Conservation (phyloP, 2,329 filamentous ascomycete species). For the Kalmusia sp. region DNA sequence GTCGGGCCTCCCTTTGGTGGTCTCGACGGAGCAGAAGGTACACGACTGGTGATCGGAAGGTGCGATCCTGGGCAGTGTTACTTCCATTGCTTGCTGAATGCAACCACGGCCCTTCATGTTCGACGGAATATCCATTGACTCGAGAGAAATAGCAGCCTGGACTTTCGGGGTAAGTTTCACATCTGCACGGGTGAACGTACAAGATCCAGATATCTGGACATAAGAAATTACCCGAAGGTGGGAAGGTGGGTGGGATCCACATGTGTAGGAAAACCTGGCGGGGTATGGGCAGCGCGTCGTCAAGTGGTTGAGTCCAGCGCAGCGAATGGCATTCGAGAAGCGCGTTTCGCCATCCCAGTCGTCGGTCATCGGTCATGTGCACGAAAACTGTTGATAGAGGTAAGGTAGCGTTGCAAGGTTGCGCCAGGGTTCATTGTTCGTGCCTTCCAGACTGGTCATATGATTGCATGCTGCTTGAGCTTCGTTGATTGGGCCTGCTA, state of each 20-base stretch:
- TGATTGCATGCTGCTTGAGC: constrained; percentile 27
- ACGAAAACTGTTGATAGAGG: constrained; percentile 17
- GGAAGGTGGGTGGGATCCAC: constrained; percentile 9
- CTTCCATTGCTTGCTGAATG: neutral
- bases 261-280: constrained; percentile 25
- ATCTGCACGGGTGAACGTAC: neutral
- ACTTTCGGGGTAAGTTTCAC: neutral
- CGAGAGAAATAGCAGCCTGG: neutral
- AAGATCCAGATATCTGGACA: constrained; percentile 2
- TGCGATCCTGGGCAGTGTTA: neutral
- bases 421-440: constrained; percentile 23
- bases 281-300: constrained; percentile 30
- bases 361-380: constrained; percentile 35
- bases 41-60: too few relatives aligned
- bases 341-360: constrained; percentile 11
- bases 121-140: neutral
- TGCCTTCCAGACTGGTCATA: constrained; percentile 35
- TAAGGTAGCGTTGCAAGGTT: constrained; percentile 19
- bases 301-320: constrained; percentile 18
- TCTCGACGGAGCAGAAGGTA: too few relatives aligned
- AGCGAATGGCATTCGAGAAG: constrained; percentile 32
- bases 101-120: neutral
- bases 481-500: constrained; percentile 9
- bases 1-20: too few relatives aligned
- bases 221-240: neutral